These are phyloP conservation scores for Antarctomyces pellizariae DNA, from an alignment of 495 filamentous ascomycete genomes.

Conservation along the genomic window DNA sequence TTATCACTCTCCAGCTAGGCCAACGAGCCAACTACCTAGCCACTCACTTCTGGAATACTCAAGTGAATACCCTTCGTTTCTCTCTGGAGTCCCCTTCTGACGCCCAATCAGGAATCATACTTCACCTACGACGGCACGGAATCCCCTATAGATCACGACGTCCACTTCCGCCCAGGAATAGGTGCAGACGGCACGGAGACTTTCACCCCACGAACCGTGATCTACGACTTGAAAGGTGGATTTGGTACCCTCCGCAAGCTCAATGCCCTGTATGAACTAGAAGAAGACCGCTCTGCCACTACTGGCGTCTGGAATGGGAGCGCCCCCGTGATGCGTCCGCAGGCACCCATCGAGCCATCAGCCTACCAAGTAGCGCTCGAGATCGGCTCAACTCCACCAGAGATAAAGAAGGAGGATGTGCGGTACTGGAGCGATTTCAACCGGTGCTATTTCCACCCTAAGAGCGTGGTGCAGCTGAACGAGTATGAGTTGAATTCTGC, in stretches of 20 bases:
- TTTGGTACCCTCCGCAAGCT: constrained; percentile 75
- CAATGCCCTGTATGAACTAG: constrained; percentile 68
- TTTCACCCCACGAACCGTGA: constrained; percentile 69
- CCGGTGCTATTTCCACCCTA: constrained; percentile 75
- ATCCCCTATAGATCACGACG: constrained; percentile 67
- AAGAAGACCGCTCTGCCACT: constrained; percentile 23
- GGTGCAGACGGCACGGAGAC: constrained; percentile 70
- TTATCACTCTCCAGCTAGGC: constrained; percentile 82
- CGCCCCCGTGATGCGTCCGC: constrained; percentile 39
- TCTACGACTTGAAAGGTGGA: constrained; percentile 84
- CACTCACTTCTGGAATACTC: constrained; percentile 97
- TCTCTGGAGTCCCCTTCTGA: constrained; percentile 3
- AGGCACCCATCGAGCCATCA: constrained; percentile 38
- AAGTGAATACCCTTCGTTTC: constrained; percentile 18
- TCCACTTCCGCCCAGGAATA: constrained; percentile 77
- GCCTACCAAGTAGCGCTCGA: constrained; percentile 64
- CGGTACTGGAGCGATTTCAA: constrained; percentile 95
- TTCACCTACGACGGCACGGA: constrained; percentile 63
- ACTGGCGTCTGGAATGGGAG: constrained; percentile 48
- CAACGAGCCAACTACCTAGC: constrained; percentile 82
- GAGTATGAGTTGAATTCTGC: constrained; percentile 62
- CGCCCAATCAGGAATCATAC: constrained; percentile 60
- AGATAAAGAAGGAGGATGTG: constrained; percentile 42
- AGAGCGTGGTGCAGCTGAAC: constrained; percentile 67
- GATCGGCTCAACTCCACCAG: constrained; percentile 32